A percentile compares a stretch with the other conserved stretches of the same genome.
phyloP scores from a whole-genome alignment of 495 filamentous ascomycete genomes.

The Trichoderma parareesei region DNA sequence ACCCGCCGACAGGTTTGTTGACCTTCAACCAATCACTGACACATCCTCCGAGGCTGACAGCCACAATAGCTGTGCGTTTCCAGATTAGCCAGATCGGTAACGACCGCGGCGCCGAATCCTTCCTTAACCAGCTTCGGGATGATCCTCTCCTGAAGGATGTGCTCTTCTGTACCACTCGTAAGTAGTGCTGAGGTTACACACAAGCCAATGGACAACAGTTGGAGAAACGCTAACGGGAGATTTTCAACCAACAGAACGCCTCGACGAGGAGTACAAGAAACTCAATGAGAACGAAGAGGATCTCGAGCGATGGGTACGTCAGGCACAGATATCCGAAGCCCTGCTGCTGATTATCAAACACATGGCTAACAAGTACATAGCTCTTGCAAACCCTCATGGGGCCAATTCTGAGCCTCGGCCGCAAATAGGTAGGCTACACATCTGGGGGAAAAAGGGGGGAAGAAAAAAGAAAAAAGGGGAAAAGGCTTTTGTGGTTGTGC shows the following conservation, averaged over 20 bases:
- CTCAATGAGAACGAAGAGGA: background rate
- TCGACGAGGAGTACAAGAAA: background rate
- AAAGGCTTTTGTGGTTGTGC: too few relatives aligned
- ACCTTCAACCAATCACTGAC: background rate
- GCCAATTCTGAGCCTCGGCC: background rate
- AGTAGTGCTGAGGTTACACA: background rate
- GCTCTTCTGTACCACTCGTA: background rate
- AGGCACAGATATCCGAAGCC: background rate
- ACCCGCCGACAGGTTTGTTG: background rate
- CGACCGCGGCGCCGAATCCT: background rate
- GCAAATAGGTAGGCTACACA: too few relatives aligned
- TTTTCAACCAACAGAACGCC: background rate
- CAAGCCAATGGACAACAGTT: background rate
- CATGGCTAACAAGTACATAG: background rate
- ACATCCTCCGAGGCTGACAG: background rate
- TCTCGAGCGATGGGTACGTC: background rate
- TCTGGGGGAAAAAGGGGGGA: background rate
- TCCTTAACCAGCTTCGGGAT: background rate
- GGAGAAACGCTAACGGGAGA: background rate
- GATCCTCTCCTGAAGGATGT: background rate
- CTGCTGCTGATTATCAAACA: background rate
- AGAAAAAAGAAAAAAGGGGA: too few relatives aligned
- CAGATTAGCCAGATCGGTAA: slow-evolving; percentile 4
- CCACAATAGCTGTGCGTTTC: background rate
- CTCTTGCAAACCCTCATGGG: background rate